Conservation (phyloP, 768 basidiomycete genomes). For the Nevesoporus exiguus region DNA sequence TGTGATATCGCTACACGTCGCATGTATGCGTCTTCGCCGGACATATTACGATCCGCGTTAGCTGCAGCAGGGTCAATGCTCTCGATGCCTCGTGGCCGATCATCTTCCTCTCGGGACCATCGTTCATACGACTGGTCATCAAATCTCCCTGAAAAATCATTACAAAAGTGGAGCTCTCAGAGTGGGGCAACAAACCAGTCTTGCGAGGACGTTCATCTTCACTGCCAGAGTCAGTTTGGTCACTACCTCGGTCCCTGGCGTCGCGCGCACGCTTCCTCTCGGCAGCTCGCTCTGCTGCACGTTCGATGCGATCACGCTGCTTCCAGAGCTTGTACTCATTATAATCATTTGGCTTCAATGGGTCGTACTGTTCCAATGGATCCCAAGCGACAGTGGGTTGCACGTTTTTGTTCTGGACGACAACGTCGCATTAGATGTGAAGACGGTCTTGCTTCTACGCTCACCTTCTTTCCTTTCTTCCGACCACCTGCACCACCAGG, state of each 20-base stretch:
- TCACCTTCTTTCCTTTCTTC: constrained; percentile 61
- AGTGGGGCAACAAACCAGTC: constrained; percentile 45
- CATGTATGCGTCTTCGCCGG: constrained; percentile 80
- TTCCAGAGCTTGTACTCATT: constrained; percentile 84
- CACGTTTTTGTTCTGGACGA: constrained; percentile 55
- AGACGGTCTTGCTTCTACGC: constrained; percentile 6
- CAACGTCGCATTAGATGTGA: constrained; percentile 2
- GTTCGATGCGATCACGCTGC: constrained; percentile 69
- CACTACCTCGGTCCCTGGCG: constrained; percentile 44
- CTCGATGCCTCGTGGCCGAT: constrained; percentile 30
- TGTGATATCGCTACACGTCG: constrained; percentile 72
- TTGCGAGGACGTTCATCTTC: constrained; percentile 67
- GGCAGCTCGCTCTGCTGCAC: constrained; percentile 55
- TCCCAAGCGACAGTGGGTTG: constrained; percentile 64
- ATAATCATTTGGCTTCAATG: constrained; percentile 82
- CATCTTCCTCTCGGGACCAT: constrained; percentile 55
- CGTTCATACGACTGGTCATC: constrained; percentile 45
- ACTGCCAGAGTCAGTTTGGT: constrained; percentile 67
- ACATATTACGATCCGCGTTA: constrained; percentile 45
- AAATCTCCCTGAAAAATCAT: constrained; percentile 29
- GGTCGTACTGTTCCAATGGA: constrained; percentile 76
- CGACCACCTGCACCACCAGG: constrained; percentile 40
- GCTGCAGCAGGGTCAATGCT: constrained; percentile 30
- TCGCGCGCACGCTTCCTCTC: constrained; percentile 58
- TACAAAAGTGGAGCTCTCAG: constrained; percentile 20